A percentile compares a stretch with the other conserved stretches of the same genome.
These are phyloP conservation scores for Dillenia suffruticosa DNA, from an alignment of 164 flowering plant species.

Conservation along the genomic window DNA sequence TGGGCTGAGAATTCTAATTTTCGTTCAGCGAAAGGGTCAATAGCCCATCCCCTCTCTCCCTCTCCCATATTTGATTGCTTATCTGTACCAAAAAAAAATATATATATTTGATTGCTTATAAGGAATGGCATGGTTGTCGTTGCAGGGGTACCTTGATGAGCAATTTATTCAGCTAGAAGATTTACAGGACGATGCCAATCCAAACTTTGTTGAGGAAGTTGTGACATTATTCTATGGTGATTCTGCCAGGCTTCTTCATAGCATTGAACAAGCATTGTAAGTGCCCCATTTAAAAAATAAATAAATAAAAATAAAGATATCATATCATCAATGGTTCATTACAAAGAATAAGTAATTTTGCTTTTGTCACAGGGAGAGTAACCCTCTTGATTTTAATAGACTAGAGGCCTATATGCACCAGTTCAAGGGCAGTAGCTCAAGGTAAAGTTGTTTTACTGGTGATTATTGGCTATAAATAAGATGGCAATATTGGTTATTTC, in stretches of 20 bases:
- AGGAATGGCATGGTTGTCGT: not conserved
- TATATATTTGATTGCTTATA: not conserved
- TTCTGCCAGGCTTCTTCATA: constrained; percentile 35
- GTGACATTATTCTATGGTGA: constrained; percentile 45
- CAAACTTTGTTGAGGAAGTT: constrained; percentile 58
- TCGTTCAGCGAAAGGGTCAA: too few species aligned
- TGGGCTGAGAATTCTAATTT: too few species aligned
- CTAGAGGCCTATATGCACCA: constrained; percentile 38
- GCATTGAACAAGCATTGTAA: constrained; percentile 41
- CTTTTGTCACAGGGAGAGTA: constrained; percentile 13
- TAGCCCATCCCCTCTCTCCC: too few species aligned
- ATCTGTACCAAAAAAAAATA: too few species aligned
- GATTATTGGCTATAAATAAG: not conserved
- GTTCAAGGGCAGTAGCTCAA: constrained; percentile 47
- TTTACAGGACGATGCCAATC: constrained; percentile 50
- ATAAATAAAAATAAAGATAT: too few species aligned
- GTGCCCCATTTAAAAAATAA: constrained; percentile 2
- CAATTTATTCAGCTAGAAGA: constrained; percentile 57
- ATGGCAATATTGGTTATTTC: too few species aligned
- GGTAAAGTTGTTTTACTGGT: constrained; percentile 16
- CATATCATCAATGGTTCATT: not conserved
- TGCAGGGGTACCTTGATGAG: constrained; percentile 63
- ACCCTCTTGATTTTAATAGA: constrained; percentile 30
- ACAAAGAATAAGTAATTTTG: not conserved
- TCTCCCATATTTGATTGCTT: too few species aligned